phyloP scores from a whole-genome alignment of 345 rosid species.

The Citrus maxima region DNA sequence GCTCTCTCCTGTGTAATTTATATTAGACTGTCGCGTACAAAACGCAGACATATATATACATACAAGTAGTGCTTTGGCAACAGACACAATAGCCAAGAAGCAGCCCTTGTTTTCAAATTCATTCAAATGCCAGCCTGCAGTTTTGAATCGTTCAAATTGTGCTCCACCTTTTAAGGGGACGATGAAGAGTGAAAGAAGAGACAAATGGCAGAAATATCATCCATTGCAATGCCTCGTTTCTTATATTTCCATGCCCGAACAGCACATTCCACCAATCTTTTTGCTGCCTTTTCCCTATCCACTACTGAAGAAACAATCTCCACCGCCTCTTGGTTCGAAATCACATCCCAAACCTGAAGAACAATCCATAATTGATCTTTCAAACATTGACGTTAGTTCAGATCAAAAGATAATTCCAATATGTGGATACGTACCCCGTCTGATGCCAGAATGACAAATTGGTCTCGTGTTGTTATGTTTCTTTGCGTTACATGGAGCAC shows the following conservation, averaged over 20 bases:
- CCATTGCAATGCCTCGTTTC: conserved; percentile 66
- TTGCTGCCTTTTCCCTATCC: conserved; percentile 60
- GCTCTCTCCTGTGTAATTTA: neutral
- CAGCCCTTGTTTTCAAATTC: neutral
- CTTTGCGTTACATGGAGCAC: conserved; percentile 63
- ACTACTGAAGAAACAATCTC: conserved; percentile 52
- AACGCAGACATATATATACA: neutral
- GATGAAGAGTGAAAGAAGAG: conserved; percentile 55
- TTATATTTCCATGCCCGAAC: conserved; percentile 65
- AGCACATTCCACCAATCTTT: conserved; percentile 67
- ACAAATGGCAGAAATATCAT: conserved; percentile 84
- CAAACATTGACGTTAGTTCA: neutral
- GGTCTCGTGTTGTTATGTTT: conserved; percentile 54
- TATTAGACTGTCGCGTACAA: neutral
- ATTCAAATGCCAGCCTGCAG: neutral
- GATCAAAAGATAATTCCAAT: neutral
- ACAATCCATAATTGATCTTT: neutral
- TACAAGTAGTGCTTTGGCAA: neutral
- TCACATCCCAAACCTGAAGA: conserved; percentile 78
- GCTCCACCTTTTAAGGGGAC: neutral
- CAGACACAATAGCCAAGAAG: neutral
- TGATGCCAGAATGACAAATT: conserved; percentile 72
- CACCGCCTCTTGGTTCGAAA: conserved; percentile 78
- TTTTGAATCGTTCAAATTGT: conserved; percentile 4
- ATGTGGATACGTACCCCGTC: conserved; percentile 54